Evolutionary conservation across 2,329 filamentous ascomycete genomes (phyloP).

Genomic region (Nemania diffusa): DNA sequence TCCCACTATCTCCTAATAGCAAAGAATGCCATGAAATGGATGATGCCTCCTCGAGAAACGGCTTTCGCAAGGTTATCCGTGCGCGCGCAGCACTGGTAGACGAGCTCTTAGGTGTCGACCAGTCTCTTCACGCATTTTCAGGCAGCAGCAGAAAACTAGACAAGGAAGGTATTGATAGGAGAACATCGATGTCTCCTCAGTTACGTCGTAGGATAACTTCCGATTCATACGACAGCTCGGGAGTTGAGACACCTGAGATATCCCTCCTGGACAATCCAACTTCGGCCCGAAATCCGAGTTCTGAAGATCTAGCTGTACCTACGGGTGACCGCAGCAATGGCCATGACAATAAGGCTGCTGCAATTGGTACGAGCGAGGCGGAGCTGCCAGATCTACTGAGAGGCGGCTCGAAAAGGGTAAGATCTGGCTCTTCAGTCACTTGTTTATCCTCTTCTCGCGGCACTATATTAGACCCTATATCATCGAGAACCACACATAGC

Average conservation of each 20-base stretch:
- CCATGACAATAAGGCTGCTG: constrained; percentile 40
- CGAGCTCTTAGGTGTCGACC: not conserved
- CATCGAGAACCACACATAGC: not conserved
- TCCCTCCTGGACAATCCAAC: constrained; percentile 25
- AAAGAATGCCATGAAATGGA: not conserved
- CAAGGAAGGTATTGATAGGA: constrained; percentile 28
- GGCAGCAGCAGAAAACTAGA: constrained; percentile 26
- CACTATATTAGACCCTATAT: not conserved
- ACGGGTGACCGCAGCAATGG: not conserved
- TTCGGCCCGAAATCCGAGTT: constrained; percentile 25
- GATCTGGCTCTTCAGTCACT: not conserved
- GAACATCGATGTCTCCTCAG: constrained; percentile 32
- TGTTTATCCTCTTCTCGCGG: not conserved
- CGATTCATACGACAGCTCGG: constrained; percentile 43
- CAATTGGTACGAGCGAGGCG: constrained; percentile 49
- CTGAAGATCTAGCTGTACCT: constrained; percentile 24
- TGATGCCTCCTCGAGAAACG: constrained; percentile 26
- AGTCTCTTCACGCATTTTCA: not conserved
- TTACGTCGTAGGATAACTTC: constrained; percentile 37
- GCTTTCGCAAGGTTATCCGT: constrained; percentile 15
- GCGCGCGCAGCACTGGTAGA: not conserved
- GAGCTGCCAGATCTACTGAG: constrained; percentile 55
- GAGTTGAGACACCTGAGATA: constrained; percentile 41
- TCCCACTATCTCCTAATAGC: not conserved
- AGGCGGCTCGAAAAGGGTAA: constrained; percentile 47